Evolutionary conservation across 2,329 filamentous ascomycete species (phyloP).

Genomic region (Aspergillus fumigatus): DNA sequence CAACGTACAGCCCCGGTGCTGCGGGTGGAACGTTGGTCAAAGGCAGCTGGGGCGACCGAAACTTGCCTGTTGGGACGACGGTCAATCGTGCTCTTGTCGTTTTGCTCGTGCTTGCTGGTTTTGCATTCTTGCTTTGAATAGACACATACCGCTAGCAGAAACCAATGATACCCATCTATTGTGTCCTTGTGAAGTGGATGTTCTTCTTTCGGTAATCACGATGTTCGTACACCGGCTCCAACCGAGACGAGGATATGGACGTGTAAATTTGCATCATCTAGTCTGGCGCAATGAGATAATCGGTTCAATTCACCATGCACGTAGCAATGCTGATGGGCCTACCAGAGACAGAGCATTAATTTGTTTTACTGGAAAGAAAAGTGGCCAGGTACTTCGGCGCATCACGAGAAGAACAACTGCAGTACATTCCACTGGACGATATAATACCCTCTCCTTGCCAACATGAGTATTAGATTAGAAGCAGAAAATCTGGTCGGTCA

Average conservation of each 20-base stretch:
- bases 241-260: too few species aligned
- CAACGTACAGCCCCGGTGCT: background rate
- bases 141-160: background rate
- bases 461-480: conserved; percentile 35
- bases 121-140: background rate
- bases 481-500: conserved; percentile 52
- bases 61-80: background rate
- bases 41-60: background rate
- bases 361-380: too few species aligned
- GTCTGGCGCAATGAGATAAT: too few species aligned
- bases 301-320: too few species aligned
- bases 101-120: background rate
- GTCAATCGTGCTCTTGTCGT: background rate
- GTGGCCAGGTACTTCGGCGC: too few species aligned
- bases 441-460: too few species aligned
- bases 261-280: too few species aligned
- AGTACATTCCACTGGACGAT: too few species aligned
- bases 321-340: too few species aligned
- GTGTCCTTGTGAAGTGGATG: background rate
- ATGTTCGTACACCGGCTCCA: too few species aligned
- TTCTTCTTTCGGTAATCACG: too few species aligned
- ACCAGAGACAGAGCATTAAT: too few species aligned
- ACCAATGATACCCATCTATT: background rate
- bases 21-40: background rate
- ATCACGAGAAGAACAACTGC: background rate